Base-by-base conservation (phyloP, 345 rosid genomes). In the Dipteronia sinensis region DNA sequence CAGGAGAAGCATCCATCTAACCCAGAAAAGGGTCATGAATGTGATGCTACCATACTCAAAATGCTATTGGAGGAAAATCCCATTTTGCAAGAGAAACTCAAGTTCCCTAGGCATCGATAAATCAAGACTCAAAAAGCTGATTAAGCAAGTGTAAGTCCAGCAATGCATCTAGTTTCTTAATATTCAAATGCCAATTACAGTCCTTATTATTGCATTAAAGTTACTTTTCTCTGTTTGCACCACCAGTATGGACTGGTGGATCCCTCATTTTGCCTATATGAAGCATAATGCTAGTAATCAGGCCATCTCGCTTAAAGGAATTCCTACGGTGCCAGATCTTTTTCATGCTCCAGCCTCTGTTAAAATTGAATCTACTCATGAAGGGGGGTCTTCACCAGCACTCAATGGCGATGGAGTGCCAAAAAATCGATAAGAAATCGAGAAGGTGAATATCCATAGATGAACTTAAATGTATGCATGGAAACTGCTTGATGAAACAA, bases 161-260 rank as follows among this genome's bases (percentile, higher is more conserved):
- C 63, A 74, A 74, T 59, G 59, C 44, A 66, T 44, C 23, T 56
- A 22, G 10, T 23, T 22, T 7, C 20, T 4, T 22, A 27, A 19
- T 40, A 59, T 38, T 25, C 7, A 40, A 8, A 11, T 23, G 47
- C 17, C 27, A 56, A 2, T 19, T 27, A 40, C 29, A 13, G 17
- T 71, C 1, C 22, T 16, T 72, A 56, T 10, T 56, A 27, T 42
- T 25, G 4, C 1, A 29, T 79, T 15, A 5, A 20, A 20, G 1
- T 1, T 58, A 38, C 56, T 69, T 65, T 55, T 74, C 44, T 69
- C 71, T 65, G 27, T 65, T 23, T 76, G 49, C 44, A 76, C 75
- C 44, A 76, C 77, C 70, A 82, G 87, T 23, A 51, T 84, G 83
- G 79, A 74, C 7, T 84, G 81, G 85, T 82, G 87, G 85, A 73